Evolutionary conservation across 768 basidiomycete species (phyloP).

Genomic region (Dacryopinax primogenitus): DNA sequence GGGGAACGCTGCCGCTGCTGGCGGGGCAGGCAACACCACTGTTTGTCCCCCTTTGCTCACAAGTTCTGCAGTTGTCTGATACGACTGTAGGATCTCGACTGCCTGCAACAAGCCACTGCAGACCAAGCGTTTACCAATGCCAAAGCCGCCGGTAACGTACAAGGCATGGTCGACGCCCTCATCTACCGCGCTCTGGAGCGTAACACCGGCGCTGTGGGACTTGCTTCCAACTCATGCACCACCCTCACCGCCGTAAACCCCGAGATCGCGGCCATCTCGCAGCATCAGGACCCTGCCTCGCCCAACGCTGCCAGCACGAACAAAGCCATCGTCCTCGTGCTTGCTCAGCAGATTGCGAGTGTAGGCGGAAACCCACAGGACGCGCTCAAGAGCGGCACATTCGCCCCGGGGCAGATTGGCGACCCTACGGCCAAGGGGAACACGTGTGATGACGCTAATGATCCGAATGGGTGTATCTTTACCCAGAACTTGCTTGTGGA

Average conservation of each 20-base stretch:
- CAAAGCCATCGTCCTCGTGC: constrained; percentile 49
- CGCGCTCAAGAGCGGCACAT: constrained; percentile 49
- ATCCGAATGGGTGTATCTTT: constrained; percentile 49
- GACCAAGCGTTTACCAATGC: constrained; percentile 64
- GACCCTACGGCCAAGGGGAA: constrained; percentile 46
- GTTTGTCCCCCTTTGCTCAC: constrained; percentile 24
- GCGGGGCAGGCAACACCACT: constrained; percentile 42
- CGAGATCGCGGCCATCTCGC: constrained; percentile 50
- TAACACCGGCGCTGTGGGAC: constrained; percentile 47
- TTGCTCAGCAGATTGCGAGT: constrained; percentile 50
- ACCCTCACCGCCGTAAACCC: constrained; percentile 45
- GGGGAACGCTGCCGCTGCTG: constrained; percentile 49
- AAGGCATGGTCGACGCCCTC: constrained; percentile 45
- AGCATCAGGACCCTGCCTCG: constrained; percentile 58
- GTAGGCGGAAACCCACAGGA: constrained; percentile 49
- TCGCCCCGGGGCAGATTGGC: constrained; percentile 41
- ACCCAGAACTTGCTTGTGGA: constrained; percentile 45
- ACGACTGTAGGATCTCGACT: constrained; percentile 37
- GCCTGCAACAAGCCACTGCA: constrained; percentile 48
- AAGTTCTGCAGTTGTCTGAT: background rate
- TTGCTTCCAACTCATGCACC: constrained; percentile 37
- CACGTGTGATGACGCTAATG: constrained; percentile 41
- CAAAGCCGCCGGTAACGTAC: constrained; percentile 45
- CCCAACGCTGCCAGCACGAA: constrained; percentile 43
- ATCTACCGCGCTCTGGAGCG: constrained; percentile 54